Evolutionary conservation across 345 rosid genomes (phyloP).

Genomic region (Linum lewisii): DNA sequence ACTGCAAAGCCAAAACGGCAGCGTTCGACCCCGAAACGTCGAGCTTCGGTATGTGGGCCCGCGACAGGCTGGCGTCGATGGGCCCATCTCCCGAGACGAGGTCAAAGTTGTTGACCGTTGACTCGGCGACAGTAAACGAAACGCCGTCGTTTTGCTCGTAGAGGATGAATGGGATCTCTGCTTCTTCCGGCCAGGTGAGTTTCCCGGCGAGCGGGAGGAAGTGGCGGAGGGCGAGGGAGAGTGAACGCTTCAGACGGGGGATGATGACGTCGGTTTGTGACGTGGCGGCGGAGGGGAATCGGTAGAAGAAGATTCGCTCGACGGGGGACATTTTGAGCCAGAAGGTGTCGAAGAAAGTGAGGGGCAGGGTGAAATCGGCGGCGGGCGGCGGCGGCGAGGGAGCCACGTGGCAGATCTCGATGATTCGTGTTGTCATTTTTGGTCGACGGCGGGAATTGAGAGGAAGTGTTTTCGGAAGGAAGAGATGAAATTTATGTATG

Average conservation of each 20-base stretch:
- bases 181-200: constrained; percentile 7
- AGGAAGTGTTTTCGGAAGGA: background rate
- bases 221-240: constrained; percentile 8
- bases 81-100: constrained; percentile 2
- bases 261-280: background rate
- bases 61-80: background rate
- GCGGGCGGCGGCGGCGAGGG: background rate
- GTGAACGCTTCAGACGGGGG: constrained; percentile 9
- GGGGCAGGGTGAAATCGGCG: constrained; percentile 11
- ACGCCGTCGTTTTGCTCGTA: constrained; percentile 11
- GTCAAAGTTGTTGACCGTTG: background rate
- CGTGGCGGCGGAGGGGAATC: background rate
- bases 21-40: constrained; percentile 6
- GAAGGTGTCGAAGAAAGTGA: constrained; percentile 13
- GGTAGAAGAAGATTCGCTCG: constrained; percentile 14
- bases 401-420: constrained; percentile 8
- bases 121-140: constrained; percentile 14
- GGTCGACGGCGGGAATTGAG: background rate
- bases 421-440: background rate
- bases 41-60: constrained; percentile 7
- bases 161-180: constrained; percentile 2
- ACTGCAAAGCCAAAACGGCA: background rate
- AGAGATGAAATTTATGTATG: background rate
- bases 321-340: constrained; percentile 11
- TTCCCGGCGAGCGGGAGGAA: constrained; percentile 16